Conservation (phyloP, 768 basidiomycete species). For the Lentinula guzmanii region DNA sequence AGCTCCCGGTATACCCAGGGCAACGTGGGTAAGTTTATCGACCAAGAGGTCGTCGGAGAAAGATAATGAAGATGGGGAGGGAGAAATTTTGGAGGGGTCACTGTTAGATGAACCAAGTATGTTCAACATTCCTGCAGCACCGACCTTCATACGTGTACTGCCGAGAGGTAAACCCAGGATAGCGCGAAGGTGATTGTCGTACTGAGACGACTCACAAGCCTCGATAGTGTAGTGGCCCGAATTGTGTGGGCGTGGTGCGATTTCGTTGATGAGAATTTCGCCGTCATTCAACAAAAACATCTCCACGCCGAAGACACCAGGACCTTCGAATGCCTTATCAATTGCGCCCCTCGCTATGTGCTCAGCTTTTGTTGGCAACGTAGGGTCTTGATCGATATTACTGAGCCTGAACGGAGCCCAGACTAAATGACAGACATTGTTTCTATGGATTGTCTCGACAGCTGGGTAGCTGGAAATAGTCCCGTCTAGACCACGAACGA, state of each 20-base stretch:
- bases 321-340: constrained; percentile 63
- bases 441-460: constrained; percentile 93
- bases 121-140: constrained; percentile 90
- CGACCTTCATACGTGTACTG: constrained; percentile 81
- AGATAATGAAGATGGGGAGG: constrained; percentile 12
- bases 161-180: constrained; percentile 89
- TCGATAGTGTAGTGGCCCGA: constrained; percentile 99
- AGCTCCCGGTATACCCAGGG: constrained; percentile 61
- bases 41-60: constrained; percentile 64
- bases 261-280: constrained; percentile 89
- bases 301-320: constrained; percentile 96
- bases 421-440: constrained; percentile 90
- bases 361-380: constrained; percentile 55
- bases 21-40: constrained; percentile 44
- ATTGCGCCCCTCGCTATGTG: constrained; percentile 77
- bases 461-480: constrained; percentile 80
- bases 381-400: constrained; percentile 16
- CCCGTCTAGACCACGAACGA: constrained; percentile 73
- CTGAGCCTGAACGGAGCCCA: constrained; percentile 75
- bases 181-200: constrained; percentile 93
- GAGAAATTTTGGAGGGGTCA: not conserved
- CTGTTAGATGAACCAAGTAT: constrained; percentile 53
- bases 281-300: constrained; percentile 93
- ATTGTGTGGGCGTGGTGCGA: constrained; percentile 97
- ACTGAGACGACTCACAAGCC: constrained; percentile 94